Evolutionary conservation across 805 yeast species (phyloP).

Genomic region (Cyberlindnera misumaiensis): DNA sequence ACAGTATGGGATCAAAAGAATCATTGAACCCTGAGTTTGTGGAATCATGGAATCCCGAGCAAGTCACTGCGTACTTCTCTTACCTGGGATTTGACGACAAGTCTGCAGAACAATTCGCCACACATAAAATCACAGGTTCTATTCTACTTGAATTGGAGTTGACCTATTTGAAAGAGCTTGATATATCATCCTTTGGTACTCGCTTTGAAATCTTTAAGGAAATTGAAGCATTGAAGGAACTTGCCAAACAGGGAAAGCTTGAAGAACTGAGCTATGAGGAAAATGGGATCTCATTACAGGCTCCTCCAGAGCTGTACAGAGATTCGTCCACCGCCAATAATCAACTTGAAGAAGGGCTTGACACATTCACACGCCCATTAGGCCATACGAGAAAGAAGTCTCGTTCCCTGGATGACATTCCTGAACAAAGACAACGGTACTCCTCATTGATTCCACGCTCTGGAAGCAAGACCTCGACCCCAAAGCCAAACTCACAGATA

Average conservation of each 20-base stretch:
- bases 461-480: not conserved
- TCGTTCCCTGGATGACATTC: conserved; percentile 43
- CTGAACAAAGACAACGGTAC: conserved; percentile 12
- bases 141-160: conserved; percentile 82
- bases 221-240: conserved; percentile 56
- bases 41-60: conserved; percentile 73
- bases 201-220: conserved; percentile 88
- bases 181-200: conserved; percentile 89
- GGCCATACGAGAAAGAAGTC: conserved; percentile 43
- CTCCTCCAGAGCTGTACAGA: conserved; percentile 13
- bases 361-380: conserved; percentile 19
- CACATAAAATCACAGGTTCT: conserved; percentile 84
- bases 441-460: conserved; percentile 1
- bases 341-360: conserved; percentile 13
- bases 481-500: conserved; percentile 14
- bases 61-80: conserved; percentile 74
- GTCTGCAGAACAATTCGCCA: conserved; percentile 72
- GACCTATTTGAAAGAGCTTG: conserved; percentile 83
- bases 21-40: conserved; percentile 44
- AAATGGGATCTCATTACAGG: conserved; percentile 8
- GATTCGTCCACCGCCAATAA: conserved; percentile 1
- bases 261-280: conserved; percentile 7
- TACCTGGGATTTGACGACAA: conserved; percentile 65
- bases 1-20: conserved; percentile 18
- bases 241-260: conserved; percentile 6